Conservation (phyloP, 1,139 yeast species). For the Ashbya aceris region DNA sequence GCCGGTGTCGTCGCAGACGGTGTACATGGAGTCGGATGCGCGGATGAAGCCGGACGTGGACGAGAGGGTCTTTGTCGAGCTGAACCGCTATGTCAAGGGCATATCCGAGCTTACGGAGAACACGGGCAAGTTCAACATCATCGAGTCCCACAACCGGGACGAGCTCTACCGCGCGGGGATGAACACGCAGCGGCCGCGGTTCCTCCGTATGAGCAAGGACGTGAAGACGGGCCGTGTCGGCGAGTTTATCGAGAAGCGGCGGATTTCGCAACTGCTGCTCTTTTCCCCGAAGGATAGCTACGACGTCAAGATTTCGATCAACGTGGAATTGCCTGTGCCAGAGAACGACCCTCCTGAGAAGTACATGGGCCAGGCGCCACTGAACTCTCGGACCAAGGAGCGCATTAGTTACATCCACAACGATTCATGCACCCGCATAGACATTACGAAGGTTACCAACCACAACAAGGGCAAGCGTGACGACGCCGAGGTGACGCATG, state of each 20-base stretch:
- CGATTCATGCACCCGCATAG: slow-evolving; percentile 63
- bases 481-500: slow-evolving; percentile 35
- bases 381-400: slow-evolving; percentile 51
- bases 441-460: slow-evolving; percentile 54
- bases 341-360: slow-evolving; percentile 48
- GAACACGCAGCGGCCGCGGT: slow-evolving; percentile 42
- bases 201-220: slow-evolving; percentile 58
- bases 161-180: slow-evolving; percentile 33
- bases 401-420: slow-evolving; percentile 56
- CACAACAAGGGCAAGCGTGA: slow-evolving; percentile 38
- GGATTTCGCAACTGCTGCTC: slow-evolving; percentile 61
- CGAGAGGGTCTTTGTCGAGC: slow-evolving; percentile 54
- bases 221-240: slow-evolving; percentile 55
- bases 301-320: slow-evolving; percentile 67
- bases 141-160: slow-evolving; percentile 34
- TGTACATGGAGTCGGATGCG: slow-evolving; percentile 47
- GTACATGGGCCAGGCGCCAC: slow-evolving; percentile 41
- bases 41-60: slow-evolving; percentile 64
- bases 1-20: slow-evolving; percentile 70
- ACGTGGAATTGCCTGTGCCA: slow-evolving; percentile 59
- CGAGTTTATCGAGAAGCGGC: slow-evolving; percentile 61
- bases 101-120: slow-evolving; percentile 41
- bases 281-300: slow-evolving; percentile 70
- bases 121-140: slow-evolving; percentile 34
- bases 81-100: slow-evolving; percentile 48